These are phyloP conservation scores for Chrysosporium keratinophilum DNA, from an alignment of 2,329 filamentous ascomycete genomes.

Conservation along the genomic window DNA sequence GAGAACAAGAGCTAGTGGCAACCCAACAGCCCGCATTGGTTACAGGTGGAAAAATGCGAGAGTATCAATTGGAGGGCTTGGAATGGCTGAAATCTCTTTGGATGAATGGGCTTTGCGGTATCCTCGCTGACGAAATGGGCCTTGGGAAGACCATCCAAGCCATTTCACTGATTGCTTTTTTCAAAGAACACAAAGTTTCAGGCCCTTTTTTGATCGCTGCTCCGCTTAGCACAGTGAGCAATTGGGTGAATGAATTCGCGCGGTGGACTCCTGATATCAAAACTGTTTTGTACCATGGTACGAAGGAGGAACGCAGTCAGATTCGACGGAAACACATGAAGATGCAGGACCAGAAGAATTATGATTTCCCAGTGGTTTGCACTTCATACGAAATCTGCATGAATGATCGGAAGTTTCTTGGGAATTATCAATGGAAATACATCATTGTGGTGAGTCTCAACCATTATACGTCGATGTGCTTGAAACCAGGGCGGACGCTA, in stretches of 20 bases:
- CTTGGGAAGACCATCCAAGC: constrained; percentile 87
- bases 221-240: constrained; percentile 80
- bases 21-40: constrained; percentile 79
- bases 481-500: constrained; percentile 21
- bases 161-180: constrained; percentile 73
- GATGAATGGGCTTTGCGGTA: constrained; percentile 86
- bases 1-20: constrained; percentile 58
- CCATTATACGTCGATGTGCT: constrained; percentile 12
- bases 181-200: constrained; percentile 76
- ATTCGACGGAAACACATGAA: constrained; percentile 65
- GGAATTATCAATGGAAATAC: constrained; percentile 86
- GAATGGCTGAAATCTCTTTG: constrained; percentile 80
- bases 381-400: constrained; percentile 96
- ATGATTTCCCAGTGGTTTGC: constrained; percentile 78
- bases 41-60: constrained; percentile 78
- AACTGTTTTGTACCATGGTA: constrained; percentile 83
- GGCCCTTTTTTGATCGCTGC: constrained; percentile 88
- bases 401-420: constrained; percentile 70
- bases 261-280: constrained; percentile 85
- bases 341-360: constrained; percentile 52
- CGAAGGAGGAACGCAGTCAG: constrained; percentile 61
- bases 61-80: constrained; percentile 86
- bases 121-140: constrained; percentile 90
- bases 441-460: constrained; percentile 67
- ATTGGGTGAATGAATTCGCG: constrained; percentile 90